Conservation (phyloP, 2,329 filamentous ascomycete genomes). For the Coniochaeta sp. region DNA sequence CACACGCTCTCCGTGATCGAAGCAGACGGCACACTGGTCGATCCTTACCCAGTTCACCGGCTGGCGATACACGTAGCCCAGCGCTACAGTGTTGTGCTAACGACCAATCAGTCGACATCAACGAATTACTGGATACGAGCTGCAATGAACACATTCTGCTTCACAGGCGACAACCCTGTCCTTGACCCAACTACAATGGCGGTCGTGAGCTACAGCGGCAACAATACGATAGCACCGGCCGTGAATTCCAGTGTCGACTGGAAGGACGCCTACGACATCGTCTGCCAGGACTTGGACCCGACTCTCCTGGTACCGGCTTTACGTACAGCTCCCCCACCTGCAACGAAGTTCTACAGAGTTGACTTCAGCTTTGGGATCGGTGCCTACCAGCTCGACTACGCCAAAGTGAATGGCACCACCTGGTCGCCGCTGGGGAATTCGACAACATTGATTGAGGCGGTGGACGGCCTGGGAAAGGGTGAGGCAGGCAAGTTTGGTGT, state of each 20-base stretch:
- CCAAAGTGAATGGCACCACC: conserved; percentile 7
- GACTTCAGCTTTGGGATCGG: conserved; percentile 9
- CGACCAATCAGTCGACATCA: conserved; percentile 43
- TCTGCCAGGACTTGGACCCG: conserved; percentile 41
- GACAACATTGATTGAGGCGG: conserved; percentile 5
- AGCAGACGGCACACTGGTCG: conserved; percentile 61
- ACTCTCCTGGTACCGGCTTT: conserved; percentile 43
- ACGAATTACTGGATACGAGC: conserved; percentile 57
- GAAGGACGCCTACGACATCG: conserved; percentile 21
- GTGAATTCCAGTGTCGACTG: conserved; percentile 10
- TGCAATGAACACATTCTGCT: conserved; percentile 52
- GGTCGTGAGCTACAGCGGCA: conserved; percentile 35
- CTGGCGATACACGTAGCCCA: conserved; percentile 64
- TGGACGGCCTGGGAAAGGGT: not conserved
- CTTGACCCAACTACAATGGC: conserved; percentile 38
- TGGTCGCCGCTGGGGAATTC: conserved; percentile 7
- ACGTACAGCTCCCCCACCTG: conserved; percentile 49
- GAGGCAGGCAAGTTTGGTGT: not conserved
- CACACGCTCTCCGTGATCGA: conserved; percentile 54
- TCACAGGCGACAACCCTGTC: conserved; percentile 38
- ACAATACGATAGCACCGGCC: not conserved
- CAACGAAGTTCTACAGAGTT: conserved; percentile 4
- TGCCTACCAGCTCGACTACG: conserved; percentile 6
- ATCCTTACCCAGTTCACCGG: conserved; percentile 49
- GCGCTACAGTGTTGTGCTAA: conserved; percentile 60